phyloP scores from a whole-genome alignment of 371 early-diverging fungal genomes.

The Apophysomyces sp. region DNA sequence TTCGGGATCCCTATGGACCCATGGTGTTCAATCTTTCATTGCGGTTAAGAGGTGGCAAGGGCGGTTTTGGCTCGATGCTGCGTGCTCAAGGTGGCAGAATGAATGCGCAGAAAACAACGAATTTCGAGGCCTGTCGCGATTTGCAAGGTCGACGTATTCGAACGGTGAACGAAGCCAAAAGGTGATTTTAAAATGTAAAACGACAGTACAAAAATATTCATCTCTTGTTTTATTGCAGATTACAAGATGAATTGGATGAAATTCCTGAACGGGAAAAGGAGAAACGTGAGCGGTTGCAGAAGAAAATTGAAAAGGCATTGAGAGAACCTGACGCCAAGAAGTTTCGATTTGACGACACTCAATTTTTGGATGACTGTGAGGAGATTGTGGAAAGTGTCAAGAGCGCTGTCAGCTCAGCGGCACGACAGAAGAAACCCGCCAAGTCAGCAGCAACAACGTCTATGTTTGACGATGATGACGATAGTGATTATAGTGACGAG shows the following conservation, averaged over 20 bases:
- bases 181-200: too few species aligned
- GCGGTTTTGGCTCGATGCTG: constrained; percentile 95
- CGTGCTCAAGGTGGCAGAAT: constrained; percentile 94
- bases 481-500: constrained; percentile 31
- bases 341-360: constrained; percentile 80
- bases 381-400: constrained; percentile 74
- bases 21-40: constrained; percentile 36
- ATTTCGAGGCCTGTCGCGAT: constrained; percentile 93
- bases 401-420: constrained; percentile 55
- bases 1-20: constrained; percentile 10
- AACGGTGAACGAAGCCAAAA: constrained; percentile 88
- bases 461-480: constrained; percentile 39
- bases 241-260: constrained; percentile 75
- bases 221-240: constrained; percentile 35
- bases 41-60: constrained; percentile 82
- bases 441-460: constrained; percentile 26
- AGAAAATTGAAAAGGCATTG: constrained; percentile 85
- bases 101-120: constrained; percentile 88
- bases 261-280: constrained; percentile 74
- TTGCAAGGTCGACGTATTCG: constrained; percentile 87
- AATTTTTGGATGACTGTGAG: constrained; percentile 73
- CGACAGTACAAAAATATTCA: constrained; percentile 9
- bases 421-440: constrained; percentile 19
- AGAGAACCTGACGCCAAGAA: constrained; percentile 69
- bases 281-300: constrained; percentile 62